phyloP scores from a whole-genome alignment of 805 yeast genomes.

The Ogataea paraovalis region DNA sequence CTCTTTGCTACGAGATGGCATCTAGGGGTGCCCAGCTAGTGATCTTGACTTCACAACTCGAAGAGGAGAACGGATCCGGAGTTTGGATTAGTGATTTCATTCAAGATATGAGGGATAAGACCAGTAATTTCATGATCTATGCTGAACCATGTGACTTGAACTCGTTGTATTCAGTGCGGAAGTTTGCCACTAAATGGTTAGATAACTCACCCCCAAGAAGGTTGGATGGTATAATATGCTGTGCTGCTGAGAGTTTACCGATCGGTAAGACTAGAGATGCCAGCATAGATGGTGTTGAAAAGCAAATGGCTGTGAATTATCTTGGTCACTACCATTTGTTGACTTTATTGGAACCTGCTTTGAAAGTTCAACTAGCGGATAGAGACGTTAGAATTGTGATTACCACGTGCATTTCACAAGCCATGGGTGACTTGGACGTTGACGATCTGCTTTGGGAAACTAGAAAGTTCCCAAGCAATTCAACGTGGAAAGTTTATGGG shows the following conservation, averaged over 20 bases:
- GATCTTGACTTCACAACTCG: conserved; percentile 58
- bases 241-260: conserved; percentile 83
- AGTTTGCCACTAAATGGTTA: conserved; percentile 92
- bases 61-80: conserved; percentile 37
- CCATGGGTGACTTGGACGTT: conserved; percentile 62
- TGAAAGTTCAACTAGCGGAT: conserved; percentile 89
- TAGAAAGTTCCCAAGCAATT: conserved; percentile 51
- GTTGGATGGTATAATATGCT: conserved; percentile 82
- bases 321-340: conserved; percentile 77
- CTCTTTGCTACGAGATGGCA: conserved; percentile 71
- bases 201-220: conserved; percentile 89
- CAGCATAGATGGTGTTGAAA: conserved; percentile 79
- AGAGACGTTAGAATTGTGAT: conserved; percentile 83
- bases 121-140: conserved; percentile 72
- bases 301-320: conserved; percentile 80
- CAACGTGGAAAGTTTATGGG: conserved; percentile 78
- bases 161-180: conserved; percentile 70
- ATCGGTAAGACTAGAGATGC: conserved; percentile 58
- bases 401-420: conserved; percentile 76
- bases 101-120: conserved; percentile 66
- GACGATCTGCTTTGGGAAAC: conserved; percentile 61
- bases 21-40: conserved; percentile 81
- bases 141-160: conserved; percentile 87
- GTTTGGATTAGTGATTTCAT: conserved; percentile 76
- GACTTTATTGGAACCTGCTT: conserved; percentile 74